Base-by-base conservation (phyloP, 129 eudicot genomes). In the Lactuca sativa region DNA sequence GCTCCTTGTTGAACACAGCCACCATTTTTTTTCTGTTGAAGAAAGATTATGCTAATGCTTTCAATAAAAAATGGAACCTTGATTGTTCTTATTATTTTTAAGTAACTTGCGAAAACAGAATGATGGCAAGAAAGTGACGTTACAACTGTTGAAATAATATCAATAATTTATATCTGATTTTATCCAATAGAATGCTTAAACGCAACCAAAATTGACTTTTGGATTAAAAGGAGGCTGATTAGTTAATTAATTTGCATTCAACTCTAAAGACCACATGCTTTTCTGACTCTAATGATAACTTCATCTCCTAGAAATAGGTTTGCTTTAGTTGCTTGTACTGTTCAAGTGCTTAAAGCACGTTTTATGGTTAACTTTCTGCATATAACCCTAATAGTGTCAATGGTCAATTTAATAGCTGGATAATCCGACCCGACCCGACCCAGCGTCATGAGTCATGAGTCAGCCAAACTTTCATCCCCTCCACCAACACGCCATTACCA, bases 1-100 rank as follows among this genome's bases (percentile, higher is more conserved):
- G 86, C 49, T 89, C 95, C 65, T 92, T 89, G 96, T 89, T 88
- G 88, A 80, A 88, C 10, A 92, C 96, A 56, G 86, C 96, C 44
- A 89, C 98, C 98, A 92, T 92, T 80, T 77, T 80, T 77, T 74
- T 43, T 48, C 25, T 37, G 41, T 41, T 66, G 31, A 67, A 75
- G 77, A 70, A 60, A 67, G 9, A 5, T 2, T 14, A 51, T 51
- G 72, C 64, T 73, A 53, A 51, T 51, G 72, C 64, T 73, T 54
- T 30, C 34, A 72, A 62, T 62, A 40, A 52, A 51, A 52, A 56
- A 77, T 49, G 64, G 70, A 32, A 10, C 3, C 7, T 17, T 0
- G 33, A 37, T 74, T 1, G 7, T 13, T 8, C 53, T 4, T 66
- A 37, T 38, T 25, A 25, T 25, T 25, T 43, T 6, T 21, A 43